Conservation (phyloP, 2,329 filamentous ascomycete species). For the Arthrinium puccinioides region DNA sequence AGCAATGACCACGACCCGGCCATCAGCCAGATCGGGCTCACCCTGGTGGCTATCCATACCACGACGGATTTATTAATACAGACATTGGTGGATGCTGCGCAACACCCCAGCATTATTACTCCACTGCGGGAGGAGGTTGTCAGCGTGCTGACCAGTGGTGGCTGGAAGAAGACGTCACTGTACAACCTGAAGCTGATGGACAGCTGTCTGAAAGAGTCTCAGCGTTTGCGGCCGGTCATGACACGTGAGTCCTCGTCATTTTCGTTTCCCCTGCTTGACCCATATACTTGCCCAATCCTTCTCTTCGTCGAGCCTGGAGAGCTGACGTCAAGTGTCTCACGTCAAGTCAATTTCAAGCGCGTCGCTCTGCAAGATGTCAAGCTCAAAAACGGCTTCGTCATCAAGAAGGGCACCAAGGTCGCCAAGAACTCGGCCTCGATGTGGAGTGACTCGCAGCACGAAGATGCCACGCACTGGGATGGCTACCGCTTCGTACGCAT, state of each 20-base stretch:
- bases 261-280: too few relatives aligned
- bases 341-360: constrained; percentile 4
- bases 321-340: too few relatives aligned
- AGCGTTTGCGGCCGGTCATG: constrained; percentile 19
- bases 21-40: constrained; percentile 19
- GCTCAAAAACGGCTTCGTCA: constrained; percentile 13
- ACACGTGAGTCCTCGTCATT: constrained; percentile 15
- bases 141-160: constrained; percentile 10
- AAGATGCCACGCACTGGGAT: constrained; percentile 15
- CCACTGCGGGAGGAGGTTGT: constrained; percentile 35
- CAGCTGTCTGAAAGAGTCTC: constrained; percentile 28
- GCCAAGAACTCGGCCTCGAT: constrained; percentile 15
- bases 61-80: constrained; percentile 23
- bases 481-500: constrained; percentile 12
- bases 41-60: constrained; percentile 27
- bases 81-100: constrained; percentile 31
- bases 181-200: constrained; percentile 25
- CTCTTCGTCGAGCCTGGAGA: too few relatives aligned
- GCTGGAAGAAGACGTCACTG: constrained; percentile 17
- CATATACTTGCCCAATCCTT: constrained; percentile 3
- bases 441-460: constrained; percentile 13
- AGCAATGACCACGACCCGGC: constrained; percentile 18
- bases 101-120: constrained; percentile 31
- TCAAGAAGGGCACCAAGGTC: constrained; percentile 13
- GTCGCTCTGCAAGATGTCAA: constrained; percentile 7